Evolutionary conservation across 2,329 filamentous ascomycete species (phyloP).

Genomic region (Colletotrichum melonis): DNA sequence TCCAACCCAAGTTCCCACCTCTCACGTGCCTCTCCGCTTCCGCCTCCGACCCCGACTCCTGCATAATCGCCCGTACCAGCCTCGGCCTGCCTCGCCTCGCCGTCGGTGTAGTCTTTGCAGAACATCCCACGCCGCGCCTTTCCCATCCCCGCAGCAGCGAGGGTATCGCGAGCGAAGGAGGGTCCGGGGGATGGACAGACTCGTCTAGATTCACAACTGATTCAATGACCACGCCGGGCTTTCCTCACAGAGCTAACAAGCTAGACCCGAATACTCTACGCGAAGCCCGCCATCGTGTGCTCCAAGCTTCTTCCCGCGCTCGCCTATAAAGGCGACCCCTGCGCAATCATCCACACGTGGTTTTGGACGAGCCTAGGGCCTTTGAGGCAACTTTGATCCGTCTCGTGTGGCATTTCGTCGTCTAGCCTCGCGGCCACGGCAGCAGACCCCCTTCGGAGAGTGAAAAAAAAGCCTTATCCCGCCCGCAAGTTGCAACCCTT

Average conservation of each 20-base stretch:
- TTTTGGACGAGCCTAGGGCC: constrained; percentile 9
- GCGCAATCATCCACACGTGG: constrained; percentile 26
- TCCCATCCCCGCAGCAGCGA: not conserved
- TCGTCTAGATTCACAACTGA: not conserved
- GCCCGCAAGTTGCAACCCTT: not conserved
- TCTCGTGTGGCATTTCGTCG: constrained; percentile 9
- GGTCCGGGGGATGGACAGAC: not conserved
- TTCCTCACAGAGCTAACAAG: not conserved
- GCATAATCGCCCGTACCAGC: not conserved
- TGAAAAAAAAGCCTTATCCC: not conserved
- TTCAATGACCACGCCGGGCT: not conserved
- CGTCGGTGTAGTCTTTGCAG: not conserved
- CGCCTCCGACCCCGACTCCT: constrained; percentile 10
- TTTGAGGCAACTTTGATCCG: constrained; percentile 5
- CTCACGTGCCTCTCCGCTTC: not conserved
- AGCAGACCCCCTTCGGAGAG: not conserved
- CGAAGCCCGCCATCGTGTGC: not conserved
- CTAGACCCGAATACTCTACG: not conserved
- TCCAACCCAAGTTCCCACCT: not conserved
- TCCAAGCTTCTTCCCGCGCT: not conserved
- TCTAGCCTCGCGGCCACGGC: not conserved
- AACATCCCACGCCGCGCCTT: not conserved
- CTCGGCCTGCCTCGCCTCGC: not conserved
- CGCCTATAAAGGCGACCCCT: not conserved
- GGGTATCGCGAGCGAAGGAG: not conserved